Conservation (phyloP, 148 eudicot genomes). For the Selenicereus undatus region DNA sequence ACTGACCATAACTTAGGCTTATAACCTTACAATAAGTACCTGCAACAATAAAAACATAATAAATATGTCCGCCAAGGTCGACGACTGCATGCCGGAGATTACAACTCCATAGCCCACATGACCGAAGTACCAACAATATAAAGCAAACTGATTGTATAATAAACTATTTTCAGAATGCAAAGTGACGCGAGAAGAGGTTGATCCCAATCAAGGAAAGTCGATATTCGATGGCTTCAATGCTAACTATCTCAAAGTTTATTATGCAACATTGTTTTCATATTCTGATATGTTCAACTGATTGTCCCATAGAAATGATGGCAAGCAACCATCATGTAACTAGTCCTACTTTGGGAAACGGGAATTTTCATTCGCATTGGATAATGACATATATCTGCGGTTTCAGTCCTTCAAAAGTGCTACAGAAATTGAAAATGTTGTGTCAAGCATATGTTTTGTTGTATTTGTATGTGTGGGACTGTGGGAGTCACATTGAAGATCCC, state of each 20-base stretch:
- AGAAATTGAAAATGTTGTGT: slow-evolving; percentile 58
- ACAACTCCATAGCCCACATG: too few relatives aligned
- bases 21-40: too few relatives aligned
- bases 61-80: too few relatives aligned
- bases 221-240: slow-evolving; percentile 49
- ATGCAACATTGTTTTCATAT: slow-evolving; percentile 80
- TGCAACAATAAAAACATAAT: too few relatives aligned
- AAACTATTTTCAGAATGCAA: too few relatives aligned
- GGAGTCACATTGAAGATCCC: not conserved
- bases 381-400: slow-evolving; percentile 73
- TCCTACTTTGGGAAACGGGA: slow-evolving; percentile 86
- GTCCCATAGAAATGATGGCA: slow-evolving; percentile 96
- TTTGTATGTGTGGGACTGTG: not conserved
- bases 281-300: slow-evolving; percentile 83
- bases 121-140: too few relatives aligned
- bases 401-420: slow-evolving; percentile 68
- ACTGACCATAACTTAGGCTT: too few relatives aligned
- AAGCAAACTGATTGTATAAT: too few relatives aligned
- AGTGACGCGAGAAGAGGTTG: too few relatives aligned
- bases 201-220: slow-evolving; percentile 24
- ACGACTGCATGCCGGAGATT: too few relatives aligned
- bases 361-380: slow-evolving; percentile 72
- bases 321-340: slow-evolving; percentile 83
- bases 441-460: not conserved
- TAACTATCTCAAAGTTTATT: slow-evolving; percentile 64